Evolutionary conservation across 1,139 yeast genomes (phyloP).

Genomic region (Entelexis sorbosivorans): DNA sequence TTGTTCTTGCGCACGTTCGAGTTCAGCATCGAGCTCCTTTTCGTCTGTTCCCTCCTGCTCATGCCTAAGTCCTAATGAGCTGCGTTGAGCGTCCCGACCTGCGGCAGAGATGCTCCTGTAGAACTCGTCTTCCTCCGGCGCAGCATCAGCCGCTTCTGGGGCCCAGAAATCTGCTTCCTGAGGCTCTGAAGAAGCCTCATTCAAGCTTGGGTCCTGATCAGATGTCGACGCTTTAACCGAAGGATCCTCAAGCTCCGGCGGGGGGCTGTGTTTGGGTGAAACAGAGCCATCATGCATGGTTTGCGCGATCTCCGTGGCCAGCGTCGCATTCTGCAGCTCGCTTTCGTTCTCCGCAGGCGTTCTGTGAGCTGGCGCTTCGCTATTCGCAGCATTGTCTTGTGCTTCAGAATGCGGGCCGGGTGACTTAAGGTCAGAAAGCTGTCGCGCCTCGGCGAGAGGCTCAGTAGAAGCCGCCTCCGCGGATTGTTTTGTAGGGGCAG

Average conservation of each 20-base stretch:
- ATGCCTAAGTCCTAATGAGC: not conserved
- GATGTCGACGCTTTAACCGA: too few species aligned
- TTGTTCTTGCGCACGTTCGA: not conserved
- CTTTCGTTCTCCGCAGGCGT: not conserved
- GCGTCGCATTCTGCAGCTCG: not conserved
- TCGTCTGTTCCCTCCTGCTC: not conserved
- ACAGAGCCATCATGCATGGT: not conserved
- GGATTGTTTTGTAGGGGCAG: too few species aligned
- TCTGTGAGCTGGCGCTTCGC: not conserved
- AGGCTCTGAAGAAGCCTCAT: not conserved
- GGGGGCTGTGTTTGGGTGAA: not conserved
- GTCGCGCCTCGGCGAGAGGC: not conserved
- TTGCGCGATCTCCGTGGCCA: not conserved
- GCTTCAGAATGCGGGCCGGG: not conserved
- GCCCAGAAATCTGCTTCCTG: not conserved
- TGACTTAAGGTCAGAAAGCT: not conserved
- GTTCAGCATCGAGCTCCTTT: not conserved
- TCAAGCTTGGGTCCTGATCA: too few species aligned
- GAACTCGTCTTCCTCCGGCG: slow-evolving; percentile 1
- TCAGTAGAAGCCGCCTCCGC: not conserved
- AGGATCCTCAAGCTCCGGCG: not conserved
- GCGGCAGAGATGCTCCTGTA: slow-evolving; percentile 1
- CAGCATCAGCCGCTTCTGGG: not conserved
- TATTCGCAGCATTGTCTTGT: not conserved
- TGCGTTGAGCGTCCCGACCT: not conserved